Conservation (phyloP, 2,329 filamentous ascomycete species). For the Beauveria rudraprayagi region DNA sequence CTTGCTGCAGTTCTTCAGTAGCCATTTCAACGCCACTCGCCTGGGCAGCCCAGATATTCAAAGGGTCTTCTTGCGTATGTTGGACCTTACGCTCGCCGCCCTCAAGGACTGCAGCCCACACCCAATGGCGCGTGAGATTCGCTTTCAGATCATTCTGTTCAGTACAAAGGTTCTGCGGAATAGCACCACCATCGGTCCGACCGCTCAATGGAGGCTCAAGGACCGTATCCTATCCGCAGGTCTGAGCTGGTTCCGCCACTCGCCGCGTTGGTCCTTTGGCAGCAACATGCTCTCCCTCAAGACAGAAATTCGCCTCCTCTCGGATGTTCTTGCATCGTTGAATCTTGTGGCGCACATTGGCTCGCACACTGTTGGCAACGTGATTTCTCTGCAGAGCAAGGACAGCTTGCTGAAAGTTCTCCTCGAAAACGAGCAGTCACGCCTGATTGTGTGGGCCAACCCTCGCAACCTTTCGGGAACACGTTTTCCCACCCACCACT, state of each 20-base stretch:
- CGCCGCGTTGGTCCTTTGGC: constrained; percentile 89
- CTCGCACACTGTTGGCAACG: constrained; percentile 39
- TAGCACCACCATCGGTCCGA: constrained; percentile 55
- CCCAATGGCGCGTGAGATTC: constrained; percentile 83
- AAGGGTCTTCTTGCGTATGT: constrained; percentile 70
- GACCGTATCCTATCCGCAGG: constrained; percentile 82
- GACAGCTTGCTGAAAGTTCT: constrained; percentile 76
- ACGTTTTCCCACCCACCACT: constrained; percentile 31
- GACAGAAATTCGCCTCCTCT: constrained; percentile 76
- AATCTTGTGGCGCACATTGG: constrained; percentile 56
- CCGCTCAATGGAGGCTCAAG: constrained; percentile 73
- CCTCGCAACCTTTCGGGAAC: constrained; percentile 56
- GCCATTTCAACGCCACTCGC: constrained; percentile 91
- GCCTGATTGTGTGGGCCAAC: constrained; percentile 82
- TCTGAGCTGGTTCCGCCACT: constrained; percentile 77
- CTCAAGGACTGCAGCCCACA: constrained; percentile 65
- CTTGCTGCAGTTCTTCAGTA: constrained; percentile 80
- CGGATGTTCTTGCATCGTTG: constrained; percentile 63
- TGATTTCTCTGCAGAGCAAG: constrained; percentile 65
- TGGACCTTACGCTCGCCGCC: constrained; percentile 70
- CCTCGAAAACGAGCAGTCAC: constrained; percentile 74
- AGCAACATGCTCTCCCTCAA: constrained; percentile 90
- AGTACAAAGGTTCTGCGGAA: constrained; percentile 69
- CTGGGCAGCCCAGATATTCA: constrained; percentile 77
- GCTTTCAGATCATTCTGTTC: constrained; percentile 81